These are phyloP conservation scores for Neurospora tetraspora DNA, from an alignment of 495 filamentous ascomycete species.

Conservation along the genomic window DNA sequence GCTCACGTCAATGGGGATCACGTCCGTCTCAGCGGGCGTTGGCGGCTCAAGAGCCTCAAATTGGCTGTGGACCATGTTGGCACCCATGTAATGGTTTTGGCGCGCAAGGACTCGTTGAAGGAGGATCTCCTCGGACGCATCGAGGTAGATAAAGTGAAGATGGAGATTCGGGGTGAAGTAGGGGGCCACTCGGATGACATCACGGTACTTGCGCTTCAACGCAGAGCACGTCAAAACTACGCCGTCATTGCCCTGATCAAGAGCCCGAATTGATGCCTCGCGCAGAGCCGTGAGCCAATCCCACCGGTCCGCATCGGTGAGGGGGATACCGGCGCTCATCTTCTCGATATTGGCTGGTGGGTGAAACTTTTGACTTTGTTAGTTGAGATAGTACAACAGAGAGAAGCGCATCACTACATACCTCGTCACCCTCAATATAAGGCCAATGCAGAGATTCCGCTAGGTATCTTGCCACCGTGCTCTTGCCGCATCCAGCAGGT, in stretches of 20 bases:
- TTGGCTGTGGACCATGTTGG: constrained; percentile 93
- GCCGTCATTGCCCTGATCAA: constrained; percentile 52
- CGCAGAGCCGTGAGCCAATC: constrained; percentile 92
- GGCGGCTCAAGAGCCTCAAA: constrained; percentile 79
- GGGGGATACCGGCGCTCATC: constrained; percentile 76
- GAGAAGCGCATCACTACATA: constrained; percentile 38
- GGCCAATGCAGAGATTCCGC: constrained; percentile 60
- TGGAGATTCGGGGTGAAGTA: constrained; percentile 66
- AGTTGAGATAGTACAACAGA: neutral
- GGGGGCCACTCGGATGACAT: constrained; percentile 84
- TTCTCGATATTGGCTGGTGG: constrained; percentile 79
- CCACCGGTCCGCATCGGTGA: constrained; percentile 95
- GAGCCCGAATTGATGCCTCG: constrained; percentile 59
- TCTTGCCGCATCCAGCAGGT: constrained; percentile 94
- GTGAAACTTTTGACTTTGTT: constrained; percentile 58
- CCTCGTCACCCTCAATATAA: constrained; percentile 94
- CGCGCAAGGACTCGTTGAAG: constrained; percentile 62
- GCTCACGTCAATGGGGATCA: constrained; percentile 72
- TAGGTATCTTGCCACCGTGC: constrained; percentile 75
- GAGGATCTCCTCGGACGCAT: constrained; percentile 62
- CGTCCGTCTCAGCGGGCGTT: constrained; percentile 66
- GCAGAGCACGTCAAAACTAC: constrained; percentile 95
- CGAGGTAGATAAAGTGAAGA: constrained; percentile 90
- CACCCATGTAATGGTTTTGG: constrained; percentile 92
- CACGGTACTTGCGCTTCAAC: constrained; percentile 93